Evolutionary conservation across 148 eudicot species (phyloP), one percentile per base, ranked within the genome.

Genomic region (Rhododendron henanense): DNA sequence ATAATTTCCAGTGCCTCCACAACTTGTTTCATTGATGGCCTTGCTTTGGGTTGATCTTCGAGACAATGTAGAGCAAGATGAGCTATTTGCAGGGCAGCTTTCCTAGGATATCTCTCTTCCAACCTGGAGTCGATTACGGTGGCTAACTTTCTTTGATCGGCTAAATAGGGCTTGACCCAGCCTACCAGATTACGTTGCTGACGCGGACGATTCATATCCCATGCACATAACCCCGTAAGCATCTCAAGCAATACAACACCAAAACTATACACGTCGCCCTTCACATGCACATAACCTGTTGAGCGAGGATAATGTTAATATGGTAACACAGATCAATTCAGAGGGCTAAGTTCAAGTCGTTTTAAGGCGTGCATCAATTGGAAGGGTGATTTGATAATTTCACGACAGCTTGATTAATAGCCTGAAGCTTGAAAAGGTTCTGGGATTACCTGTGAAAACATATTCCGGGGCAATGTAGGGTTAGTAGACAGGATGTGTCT

Each of bases 181-280:
- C 74, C 76, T 19, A 81, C 80, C 44, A 81, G 61, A 47, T 73
- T 71, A 28, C 81, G 79, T 81, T 37, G 19, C 84, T 74, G 80
- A 44, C 10, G 74, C 6, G 84, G 80, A 31, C 87, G 87, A 19
- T 44, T 86, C 47, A 3, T 18, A 74, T 86, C 87, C 50, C 25
- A 31, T 73, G 85, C 88, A 5, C 81, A 75, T 41, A 86, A 82
- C 19, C 81, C 85, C 44, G 87, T 93, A 63, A 63, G 31, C 85
- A 96, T 90, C 88, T 96, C 98, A 11, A 90, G 92, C 87, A 96
- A 21, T 10, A 96, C 98, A 6, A 96, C 95, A 2, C 98, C 98
- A 48, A 94, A 96, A 48, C 94, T 92, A 53, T 96, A 96, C 48
- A 94, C 98, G 9, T 94, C 98, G 75, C 98, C 93, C 89, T 94